Percentiles rank a stretch among this genome's conserved stretches.
These are phyloP conservation scores for Phialemoniopsis sp. DNA, from an alignment of 2,329 filamentous ascomycete species.

Conservation along the genomic window DNA sequence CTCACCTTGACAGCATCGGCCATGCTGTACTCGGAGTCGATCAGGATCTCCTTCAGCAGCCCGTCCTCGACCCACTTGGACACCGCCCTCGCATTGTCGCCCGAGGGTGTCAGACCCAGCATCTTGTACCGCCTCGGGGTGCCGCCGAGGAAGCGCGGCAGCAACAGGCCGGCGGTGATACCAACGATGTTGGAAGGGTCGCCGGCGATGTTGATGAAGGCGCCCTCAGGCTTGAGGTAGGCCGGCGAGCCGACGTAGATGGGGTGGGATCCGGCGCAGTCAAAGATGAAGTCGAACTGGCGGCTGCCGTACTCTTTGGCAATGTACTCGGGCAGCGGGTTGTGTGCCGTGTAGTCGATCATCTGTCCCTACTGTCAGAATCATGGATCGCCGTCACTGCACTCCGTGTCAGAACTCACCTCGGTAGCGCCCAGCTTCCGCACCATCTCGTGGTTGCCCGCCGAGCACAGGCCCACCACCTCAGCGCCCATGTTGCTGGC, in stretches of 20 bases:
- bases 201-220: conserved; percentile 29
- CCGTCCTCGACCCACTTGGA: conserved; percentile 19
- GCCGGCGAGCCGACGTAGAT: conserved; percentile 33
- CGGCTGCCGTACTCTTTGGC: conserved; percentile 18
- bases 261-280: conserved; percentile 42
- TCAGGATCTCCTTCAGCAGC: conserved; percentile 15
- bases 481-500: conserved; percentile 31
- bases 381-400: no score
- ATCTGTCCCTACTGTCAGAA: conserved; percentile 17
- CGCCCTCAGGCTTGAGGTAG: conserved; percentile 30
- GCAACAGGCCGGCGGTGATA: conserved; percentile 18
- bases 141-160: conserved; percentile 23
- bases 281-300: conserved; percentile 39
- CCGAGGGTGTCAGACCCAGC: conserved; percentile 20
- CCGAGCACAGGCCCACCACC: conserved; percentile 44
- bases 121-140: conserved; percentile 22
- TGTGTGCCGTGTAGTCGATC: conserved; percentile 34
- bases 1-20: conserved; percentile 21
- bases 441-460: conserved; percentile 39
- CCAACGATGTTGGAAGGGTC: conserved; percentile 7
- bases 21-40: conserved; percentile 24
- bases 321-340: conserved; percentile 28
- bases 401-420: no score
- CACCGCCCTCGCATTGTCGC: conserved; percentile 16
- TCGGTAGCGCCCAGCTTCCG: conserved; percentile 41